phyloP scores from a whole-genome alignment of 2,329 filamentous ascomycete genomes.

The Monilinia polystroma region DNA sequence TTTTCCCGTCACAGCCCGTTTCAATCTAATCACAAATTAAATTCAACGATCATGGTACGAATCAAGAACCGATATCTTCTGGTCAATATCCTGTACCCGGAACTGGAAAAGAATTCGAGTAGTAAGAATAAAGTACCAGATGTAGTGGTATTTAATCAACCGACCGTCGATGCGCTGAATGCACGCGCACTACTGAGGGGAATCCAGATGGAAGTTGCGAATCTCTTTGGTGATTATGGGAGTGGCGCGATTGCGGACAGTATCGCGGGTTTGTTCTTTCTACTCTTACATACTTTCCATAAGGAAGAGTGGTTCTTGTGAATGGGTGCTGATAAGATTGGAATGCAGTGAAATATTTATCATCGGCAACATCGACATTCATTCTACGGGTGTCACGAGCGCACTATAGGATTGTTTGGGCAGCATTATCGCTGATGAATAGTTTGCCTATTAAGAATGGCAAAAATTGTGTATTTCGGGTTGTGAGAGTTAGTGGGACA shows the following conservation, averaged over 20 bases:
- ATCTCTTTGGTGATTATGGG: constrained; percentile 87
- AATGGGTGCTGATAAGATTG: constrained; percentile 11
- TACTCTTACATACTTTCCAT: not conserved
- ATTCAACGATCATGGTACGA: constrained; percentile 70
- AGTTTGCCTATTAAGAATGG: constrained; percentile 58
- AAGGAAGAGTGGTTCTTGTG: not conserved
- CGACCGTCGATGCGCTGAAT: constrained; percentile 71
- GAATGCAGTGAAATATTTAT: constrained; percentile 81
- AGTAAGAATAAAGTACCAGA: constrained; percentile 49
- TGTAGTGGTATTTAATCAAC: constrained; percentile 72
- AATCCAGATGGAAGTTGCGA: constrained; percentile 67
- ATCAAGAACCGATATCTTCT: constrained; percentile 95
- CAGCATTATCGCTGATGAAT: constrained; percentile 78
- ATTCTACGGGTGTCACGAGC: constrained; percentile 82
- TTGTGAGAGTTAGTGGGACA: constrained; percentile 86
- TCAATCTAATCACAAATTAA: not conserved
- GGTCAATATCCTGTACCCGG: constrained; percentile 88
- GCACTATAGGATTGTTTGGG: constrained; percentile 87
- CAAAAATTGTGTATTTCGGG: constrained; percentile 72
- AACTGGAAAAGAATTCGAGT: constrained; percentile 40
- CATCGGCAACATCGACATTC: constrained; percentile 86
- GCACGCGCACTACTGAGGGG: constrained; percentile 63
- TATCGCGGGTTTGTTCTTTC: constrained; percentile 57
- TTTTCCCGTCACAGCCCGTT: constrained; percentile 15
- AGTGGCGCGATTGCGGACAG: constrained; percentile 69